Conservation (phyloP, 2,329 filamentous ascomycete species). For the Xylaria sp. region DNA sequence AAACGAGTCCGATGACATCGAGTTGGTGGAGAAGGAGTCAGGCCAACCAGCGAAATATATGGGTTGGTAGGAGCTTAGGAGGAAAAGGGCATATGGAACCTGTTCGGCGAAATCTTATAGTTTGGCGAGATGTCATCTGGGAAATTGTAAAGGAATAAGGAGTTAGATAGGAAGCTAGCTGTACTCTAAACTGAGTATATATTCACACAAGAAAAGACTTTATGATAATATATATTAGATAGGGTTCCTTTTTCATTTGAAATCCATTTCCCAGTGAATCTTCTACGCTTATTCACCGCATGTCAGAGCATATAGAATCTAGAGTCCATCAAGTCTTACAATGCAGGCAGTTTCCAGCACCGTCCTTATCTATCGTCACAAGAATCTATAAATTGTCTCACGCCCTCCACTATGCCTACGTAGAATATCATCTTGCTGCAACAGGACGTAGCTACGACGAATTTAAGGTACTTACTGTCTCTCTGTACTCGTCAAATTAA, state of each 20-base stretch:
- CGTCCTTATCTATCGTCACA: neutral
- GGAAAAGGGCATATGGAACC: neutral
- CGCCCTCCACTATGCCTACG: slow-evolving; percentile 14
- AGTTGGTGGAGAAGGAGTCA: slow-evolving; percentile 26
- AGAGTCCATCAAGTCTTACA: no score
- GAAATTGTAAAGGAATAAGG: neutral
- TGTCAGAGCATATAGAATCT: no score
- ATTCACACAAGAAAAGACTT: no score
- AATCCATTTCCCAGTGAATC: no score
- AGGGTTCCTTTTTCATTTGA: no score
- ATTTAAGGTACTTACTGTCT: slow-evolving; percentile 11
- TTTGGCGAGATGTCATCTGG: neutral
- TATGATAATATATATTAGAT: no score
- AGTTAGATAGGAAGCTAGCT: neutral
- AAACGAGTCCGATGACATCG: slow-evolving; percentile 28
- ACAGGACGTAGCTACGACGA: no score
- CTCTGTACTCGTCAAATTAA: slow-evolving; percentile 6
- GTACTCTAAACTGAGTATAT: neutral
- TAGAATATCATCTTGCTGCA: slow-evolving; percentile 18
- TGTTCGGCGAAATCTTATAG: neutral
- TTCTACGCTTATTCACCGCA: no score
- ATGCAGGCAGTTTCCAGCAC: no score
- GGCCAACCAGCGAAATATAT: slow-evolving; percentile 22
- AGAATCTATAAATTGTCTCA: slow-evolving; percentile 15
- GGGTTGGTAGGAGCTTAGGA: slow-evolving; percentile 19